Conservation (phyloP, 2,329 filamentous ascomycete species). For the Rutstroemia sp. region DNA sequence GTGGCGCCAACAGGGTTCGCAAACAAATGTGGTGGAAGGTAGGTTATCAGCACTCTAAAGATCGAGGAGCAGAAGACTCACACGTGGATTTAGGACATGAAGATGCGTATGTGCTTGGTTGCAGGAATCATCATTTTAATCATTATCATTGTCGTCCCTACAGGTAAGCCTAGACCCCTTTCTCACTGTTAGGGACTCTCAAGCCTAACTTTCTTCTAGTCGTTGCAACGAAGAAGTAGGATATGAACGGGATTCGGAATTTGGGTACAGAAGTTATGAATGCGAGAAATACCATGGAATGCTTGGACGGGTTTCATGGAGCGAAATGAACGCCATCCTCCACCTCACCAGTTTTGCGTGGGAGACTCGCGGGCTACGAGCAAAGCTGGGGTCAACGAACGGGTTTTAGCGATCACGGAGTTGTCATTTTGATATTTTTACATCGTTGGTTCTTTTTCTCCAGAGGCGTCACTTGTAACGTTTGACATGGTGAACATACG, state of each 20-base stretch:
- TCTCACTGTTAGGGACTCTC: not conserved
- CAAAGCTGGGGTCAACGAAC: conserved; percentile 16
- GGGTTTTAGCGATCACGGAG: conserved; percentile 30
- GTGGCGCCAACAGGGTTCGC: conserved; percentile 90
- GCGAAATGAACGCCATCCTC: conserved; percentile 20
- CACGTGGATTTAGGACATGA: conserved; percentile 37
- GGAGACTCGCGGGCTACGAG: conserved; percentile 32
- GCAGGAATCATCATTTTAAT: conserved; percentile 85
- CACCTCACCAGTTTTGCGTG: conserved; percentile 24
- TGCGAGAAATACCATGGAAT: conserved; percentile 12
- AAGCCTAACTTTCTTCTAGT: conserved; percentile 26
- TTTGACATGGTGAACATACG: conserved; percentile 9
- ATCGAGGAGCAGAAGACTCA: not conserved
- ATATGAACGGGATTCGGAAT: not conserved
- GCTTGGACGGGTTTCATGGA: conserved; percentile 10
- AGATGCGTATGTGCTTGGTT: conserved; percentile 98
- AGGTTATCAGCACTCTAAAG: not conserved
- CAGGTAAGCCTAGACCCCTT: conserved; percentile 54
- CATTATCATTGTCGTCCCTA: conserved; percentile 87
- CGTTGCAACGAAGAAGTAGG: conserved; percentile 32
- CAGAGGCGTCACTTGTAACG: conserved; percentile 23
- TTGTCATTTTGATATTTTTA: conserved; percentile 31
- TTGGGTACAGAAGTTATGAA: conserved; percentile 7
- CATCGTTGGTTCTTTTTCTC: conserved; percentile 20
- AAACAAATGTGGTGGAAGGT: conserved; percentile 73